phyloP scores from a whole-genome alignment of 768 basidiomycete species.

The Tylopilus balloui region DNA sequence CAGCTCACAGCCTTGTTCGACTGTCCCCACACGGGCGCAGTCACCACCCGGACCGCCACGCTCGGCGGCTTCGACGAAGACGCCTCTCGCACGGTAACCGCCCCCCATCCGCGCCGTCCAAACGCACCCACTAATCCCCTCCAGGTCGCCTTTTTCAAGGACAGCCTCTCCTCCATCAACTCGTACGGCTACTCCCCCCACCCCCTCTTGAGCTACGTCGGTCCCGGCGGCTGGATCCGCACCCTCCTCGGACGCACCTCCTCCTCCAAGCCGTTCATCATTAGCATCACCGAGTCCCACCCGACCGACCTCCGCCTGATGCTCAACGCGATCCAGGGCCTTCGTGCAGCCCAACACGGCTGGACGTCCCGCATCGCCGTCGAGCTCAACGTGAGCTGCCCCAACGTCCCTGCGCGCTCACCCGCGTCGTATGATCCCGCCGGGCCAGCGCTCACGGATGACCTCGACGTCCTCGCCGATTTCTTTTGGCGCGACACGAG shows the following conservation, averaged over 20 bases:
- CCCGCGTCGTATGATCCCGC: conserved; percentile 63
- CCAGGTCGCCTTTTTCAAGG: conserved; percentile 58
- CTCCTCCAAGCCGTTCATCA: conserved; percentile 62
- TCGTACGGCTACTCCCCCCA: conserved; percentile 86
- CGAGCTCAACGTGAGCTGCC: conserved; percentile 84
- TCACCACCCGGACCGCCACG: conserved; percentile 78
- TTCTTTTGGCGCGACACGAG: conserved; percentile 46
- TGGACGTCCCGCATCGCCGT: conserved; percentile 52
- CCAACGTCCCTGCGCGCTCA: conserved; percentile 61
- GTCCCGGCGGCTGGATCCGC: conserved; percentile 45
- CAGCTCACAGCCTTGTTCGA: conserved; percentile 66
- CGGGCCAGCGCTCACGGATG: conserved; percentile 38
- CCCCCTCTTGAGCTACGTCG: conserved; percentile 60
- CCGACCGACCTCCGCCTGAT: conserved; percentile 48
- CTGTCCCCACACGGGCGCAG: conserved; percentile 66
- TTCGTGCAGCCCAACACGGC: conserved; percentile 39
- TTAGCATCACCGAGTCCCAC: conserved; percentile 70
- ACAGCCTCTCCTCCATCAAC: conserved; percentile 61
- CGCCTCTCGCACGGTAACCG: conserved; percentile 50
- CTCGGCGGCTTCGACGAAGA: conserved; percentile 67
- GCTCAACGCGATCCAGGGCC: conserved; percentile 54
- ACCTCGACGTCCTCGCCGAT: conserved; percentile 52
- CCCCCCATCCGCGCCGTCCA: background rate
- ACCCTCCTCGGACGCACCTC: conserved; percentile 37
- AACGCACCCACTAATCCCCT: conserved; percentile 2